phyloP scores from a whole-genome alignment of 2,329 filamentous ascomycete species.

The Nemania diffusa region DNA sequence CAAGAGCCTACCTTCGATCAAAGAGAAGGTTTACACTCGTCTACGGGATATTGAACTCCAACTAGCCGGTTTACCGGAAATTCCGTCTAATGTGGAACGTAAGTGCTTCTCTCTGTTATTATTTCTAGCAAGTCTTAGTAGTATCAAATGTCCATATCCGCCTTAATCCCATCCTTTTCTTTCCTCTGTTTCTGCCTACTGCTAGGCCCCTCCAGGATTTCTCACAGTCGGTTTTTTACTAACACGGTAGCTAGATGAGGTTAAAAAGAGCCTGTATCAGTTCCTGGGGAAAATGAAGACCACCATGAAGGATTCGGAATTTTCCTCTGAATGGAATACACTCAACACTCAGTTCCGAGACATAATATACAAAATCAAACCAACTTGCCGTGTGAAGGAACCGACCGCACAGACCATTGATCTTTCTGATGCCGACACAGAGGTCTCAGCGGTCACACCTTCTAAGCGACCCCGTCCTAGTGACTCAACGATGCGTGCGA shows the following conservation, averaged over 20 bases:
- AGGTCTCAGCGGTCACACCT: constrained; percentile 40
- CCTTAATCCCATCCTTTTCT: no score
- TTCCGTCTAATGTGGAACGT: constrained; percentile 72
- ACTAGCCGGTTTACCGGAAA: constrained; percentile 70
- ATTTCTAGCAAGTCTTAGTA: background rate
- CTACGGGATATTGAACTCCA: constrained; percentile 64
- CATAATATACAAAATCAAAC: constrained; percentile 50
- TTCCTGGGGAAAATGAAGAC: constrained; percentile 66
- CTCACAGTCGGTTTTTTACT: no score
- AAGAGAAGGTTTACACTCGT: constrained; percentile 61
- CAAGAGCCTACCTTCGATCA: constrained; percentile 64
- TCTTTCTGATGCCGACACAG: constrained; percentile 45
- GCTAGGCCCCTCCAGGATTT: no score
- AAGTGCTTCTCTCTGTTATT: constrained; percentile 9
- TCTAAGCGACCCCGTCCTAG: constrained; percentile 44
- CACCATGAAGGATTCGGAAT: constrained; percentile 63
- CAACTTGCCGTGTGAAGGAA: constrained; percentile 48
- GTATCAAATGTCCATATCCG: background rate
- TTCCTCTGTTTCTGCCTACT: no score
- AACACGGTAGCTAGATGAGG: no score
- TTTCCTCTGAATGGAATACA: constrained; percentile 48
- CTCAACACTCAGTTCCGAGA: constrained; percentile 50
- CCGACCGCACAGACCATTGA: constrained; percentile 45
- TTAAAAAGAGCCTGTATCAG: constrained; percentile 67
- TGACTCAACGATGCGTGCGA: constrained; percentile 48